Base-by-base conservation (phyloP, 2,329 filamentous ascomycete species). In the Xylariaceae sp. region DNA sequence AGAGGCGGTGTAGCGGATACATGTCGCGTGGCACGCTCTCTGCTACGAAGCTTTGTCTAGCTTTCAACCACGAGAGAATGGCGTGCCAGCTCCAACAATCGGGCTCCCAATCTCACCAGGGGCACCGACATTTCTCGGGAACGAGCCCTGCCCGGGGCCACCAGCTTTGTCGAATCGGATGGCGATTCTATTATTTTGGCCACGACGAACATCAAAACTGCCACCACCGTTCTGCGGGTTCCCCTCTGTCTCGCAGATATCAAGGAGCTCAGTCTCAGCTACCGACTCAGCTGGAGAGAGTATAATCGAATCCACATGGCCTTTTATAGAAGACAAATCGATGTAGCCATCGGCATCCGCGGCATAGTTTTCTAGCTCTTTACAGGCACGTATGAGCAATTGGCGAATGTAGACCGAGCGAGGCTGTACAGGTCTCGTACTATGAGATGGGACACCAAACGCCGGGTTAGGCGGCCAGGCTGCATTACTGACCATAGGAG, bases 201-300 rank as follows among this genome's bases (percentile, higher is more conserved):
- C 80, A 40, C 79, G 76, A 57, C 79, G 80, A 59, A 88, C 78
- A 35, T 88, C 84, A 66, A 99, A 95, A 30, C 81, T 86, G n/a
- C 94, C 94, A 44, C 92, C 92, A 45, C 94, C 94, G 65, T 97
- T 97, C 56, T 86, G 83, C 2, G 76, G 69, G 64, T 87, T 95
- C 54, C 94, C 94, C 68, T 96, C 89, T 0, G 92, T 96, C 65
- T 97, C 92, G 69, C 89, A 94, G 55, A 95, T 86, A 54, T 88
- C 84, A 40, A 92, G 78, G 63, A 97, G 78, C 65, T 96, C 91
- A 30, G 78, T 66, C 76, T 83, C 70, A 60, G 76, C 70, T 76
- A 83, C 64, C 2, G 69, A 64, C 5, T 72, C 69, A 12, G 70
- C 64, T 30, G 74, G 68, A 30, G 77, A 71, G 55, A 86, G 80